Percentiles rank a stretch among this genome's conserved stretches.
Evolutionary conservation across 306 rosid genomes (phyloP).

Genomic region (Prunus dulcis): DNA sequence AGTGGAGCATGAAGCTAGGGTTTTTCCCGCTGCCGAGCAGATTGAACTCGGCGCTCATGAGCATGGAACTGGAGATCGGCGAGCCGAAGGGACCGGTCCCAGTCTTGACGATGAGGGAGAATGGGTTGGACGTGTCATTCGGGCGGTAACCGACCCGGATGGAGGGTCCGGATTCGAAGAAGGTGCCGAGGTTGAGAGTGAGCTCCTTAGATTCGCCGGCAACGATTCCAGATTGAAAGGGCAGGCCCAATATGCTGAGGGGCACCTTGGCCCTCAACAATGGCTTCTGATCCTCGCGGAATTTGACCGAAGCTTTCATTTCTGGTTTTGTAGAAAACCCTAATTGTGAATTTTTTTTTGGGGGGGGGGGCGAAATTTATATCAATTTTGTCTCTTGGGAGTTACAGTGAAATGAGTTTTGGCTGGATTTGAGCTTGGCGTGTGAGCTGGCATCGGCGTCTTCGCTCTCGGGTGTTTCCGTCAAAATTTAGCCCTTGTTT

Average conservation of each 20-base stretch:
- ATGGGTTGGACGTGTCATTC: slow-evolving; percentile 65
- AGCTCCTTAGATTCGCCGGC: slow-evolving; percentile 86
- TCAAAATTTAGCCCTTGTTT: background rate
- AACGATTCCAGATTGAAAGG: slow-evolving; percentile 77
- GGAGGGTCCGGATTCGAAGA: slow-evolving; percentile 74
- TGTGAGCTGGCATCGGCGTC: background rate
- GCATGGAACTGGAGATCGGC: slow-evolving; percentile 61
- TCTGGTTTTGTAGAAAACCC: background rate
- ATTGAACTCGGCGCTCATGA: slow-evolving; percentile 78
- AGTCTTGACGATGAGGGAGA: slow-evolving; percentile 62
- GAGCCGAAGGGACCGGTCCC: slow-evolving; percentile 78
- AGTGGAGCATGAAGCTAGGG: slow-evolving; percentile 82
- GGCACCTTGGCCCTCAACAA: slow-evolving; percentile 71
- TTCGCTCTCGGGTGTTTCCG: background rate
- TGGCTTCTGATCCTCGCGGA: slow-evolving; percentile 81
- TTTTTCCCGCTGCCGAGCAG: slow-evolving; percentile 36
- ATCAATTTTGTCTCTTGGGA: background rate
- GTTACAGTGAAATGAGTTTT: background rate
- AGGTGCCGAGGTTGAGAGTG: slow-evolving; percentile 67
- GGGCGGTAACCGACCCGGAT: slow-evolving; percentile 59
- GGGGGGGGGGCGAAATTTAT: background rate
- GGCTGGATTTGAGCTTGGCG: background rate
- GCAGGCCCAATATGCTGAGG: slow-evolving; percentile 63
- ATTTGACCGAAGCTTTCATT: slow-evolving; percentile 91
- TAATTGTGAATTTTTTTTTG: slow-evolving; percentile 2